A percentile compares a stretch with the other conserved stretches of the same genome.
These are phyloP conservation scores for Acanthamoeba divionensis DNA, from an alignment of 208 protist genomes.

Conservation along the genomic window DNA sequence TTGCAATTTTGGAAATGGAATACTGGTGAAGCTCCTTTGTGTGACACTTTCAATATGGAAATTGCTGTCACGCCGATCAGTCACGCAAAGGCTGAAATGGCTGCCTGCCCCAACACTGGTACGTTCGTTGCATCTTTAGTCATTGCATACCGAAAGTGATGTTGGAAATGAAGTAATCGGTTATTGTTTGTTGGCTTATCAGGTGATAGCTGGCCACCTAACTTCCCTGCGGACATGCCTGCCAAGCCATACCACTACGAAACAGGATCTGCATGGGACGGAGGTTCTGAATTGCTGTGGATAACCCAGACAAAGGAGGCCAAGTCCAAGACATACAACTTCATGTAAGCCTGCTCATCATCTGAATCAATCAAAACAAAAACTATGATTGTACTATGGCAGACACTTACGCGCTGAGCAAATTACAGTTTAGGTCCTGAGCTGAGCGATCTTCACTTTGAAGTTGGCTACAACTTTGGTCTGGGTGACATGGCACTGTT, in stretches of 20 bases:
- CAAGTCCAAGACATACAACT: conserved; percentile 9
- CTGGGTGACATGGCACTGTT: conserved; percentile 47
- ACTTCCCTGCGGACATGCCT: conserved; percentile 22
- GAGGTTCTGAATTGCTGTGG: neutral
- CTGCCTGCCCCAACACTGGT: neutral
- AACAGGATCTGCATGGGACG: neutral
- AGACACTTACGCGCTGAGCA: too few relatives aligned
- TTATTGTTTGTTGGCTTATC: neutral
- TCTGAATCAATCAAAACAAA: too few relatives aligned
- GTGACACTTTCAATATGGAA: conserved; percentile 43
- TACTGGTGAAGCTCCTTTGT: neutral
- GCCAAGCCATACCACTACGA: conserved; percentile 54
- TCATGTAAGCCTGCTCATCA: neutral
- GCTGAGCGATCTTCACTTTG: neutral
- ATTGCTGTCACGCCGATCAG: conserved; percentile 6
- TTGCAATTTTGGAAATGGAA: conserved; percentile 48
- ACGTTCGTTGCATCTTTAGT: too few relatives aligned
- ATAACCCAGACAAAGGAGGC: neutral
- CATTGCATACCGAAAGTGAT: neutral
- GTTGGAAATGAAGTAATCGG: neutral
- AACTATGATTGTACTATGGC: too few relatives aligned
- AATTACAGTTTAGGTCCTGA: neutral
- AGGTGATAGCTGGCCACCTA: conserved; percentile 34
- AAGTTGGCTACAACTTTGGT: conserved; percentile 49
- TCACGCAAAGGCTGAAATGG: neutral